Evolutionary conservation across 1,284 basidiomycete species (phyloP).

Genomic region (Ceratobasidium sp.): DNA sequence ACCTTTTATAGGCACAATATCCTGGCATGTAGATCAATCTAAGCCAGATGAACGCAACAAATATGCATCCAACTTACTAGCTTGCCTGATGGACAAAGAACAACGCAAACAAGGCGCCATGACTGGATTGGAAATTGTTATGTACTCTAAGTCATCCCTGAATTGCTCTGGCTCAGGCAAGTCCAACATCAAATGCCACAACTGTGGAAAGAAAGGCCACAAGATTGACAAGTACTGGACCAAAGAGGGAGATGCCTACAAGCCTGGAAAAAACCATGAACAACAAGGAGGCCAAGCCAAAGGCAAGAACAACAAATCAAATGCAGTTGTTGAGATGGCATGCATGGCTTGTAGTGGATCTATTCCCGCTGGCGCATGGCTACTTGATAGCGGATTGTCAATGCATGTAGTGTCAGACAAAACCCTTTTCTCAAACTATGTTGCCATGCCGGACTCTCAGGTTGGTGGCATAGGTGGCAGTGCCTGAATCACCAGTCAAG

Average conservation of each 20-base stretch:
- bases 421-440: neutral
- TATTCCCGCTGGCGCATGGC: neutral
- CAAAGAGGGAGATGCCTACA: conserved; percentile 5
- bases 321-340: neutral
- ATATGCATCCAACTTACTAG: conserved; percentile 8
- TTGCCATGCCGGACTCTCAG: neutral
- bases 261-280: neutral
- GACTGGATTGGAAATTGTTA: neutral
- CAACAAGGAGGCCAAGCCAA: neutral
- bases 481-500: neutral
- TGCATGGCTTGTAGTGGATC: neutral
- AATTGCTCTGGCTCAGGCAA: neutral
- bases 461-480: neutral
- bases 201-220: neutral
- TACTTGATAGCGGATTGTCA: neutral
- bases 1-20: conserved; percentile 9
- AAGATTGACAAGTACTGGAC: neutral
- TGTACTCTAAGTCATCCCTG: neutral
- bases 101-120: neutral
- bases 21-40: conserved; percentile 2
- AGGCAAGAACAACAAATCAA: neutral
- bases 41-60: neutral
- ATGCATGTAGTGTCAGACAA: neutral
- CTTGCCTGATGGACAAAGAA: conserved; percentile 13
- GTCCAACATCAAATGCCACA: neutral